These are phyloP conservation scores for Solioccasus polychromus DNA, from an alignment of 768 basidiomycete genomes.

Conservation along the genomic window DNA sequence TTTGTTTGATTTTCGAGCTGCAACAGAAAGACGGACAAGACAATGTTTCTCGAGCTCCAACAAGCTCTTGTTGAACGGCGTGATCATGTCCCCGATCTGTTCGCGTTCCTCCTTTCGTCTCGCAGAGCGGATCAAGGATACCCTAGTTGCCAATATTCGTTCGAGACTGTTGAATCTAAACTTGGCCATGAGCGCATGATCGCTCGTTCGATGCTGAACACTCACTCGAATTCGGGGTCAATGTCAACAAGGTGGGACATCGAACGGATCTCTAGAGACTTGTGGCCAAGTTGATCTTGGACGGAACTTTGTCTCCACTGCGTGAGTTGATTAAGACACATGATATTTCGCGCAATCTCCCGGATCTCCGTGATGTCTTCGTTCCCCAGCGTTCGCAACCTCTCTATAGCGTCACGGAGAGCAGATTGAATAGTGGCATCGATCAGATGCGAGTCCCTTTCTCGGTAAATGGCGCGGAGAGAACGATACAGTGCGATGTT, in stretches of 20 bases:
- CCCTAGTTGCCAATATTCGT: conserved; percentile 73
- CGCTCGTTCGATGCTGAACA: conserved; percentile 8
- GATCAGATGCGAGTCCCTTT: conserved; percentile 54
- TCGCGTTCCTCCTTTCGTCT: conserved; percentile 68
- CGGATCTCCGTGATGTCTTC: conserved; percentile 81
- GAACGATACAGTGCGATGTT: conserved; percentile 72
- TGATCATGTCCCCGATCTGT: conserved; percentile 68
- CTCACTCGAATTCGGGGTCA: conserved; percentile 66
- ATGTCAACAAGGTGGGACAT: conserved; percentile 48
- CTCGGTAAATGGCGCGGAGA: conserved; percentile 78
- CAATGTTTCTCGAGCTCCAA: conserved; percentile 64
- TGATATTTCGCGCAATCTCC: conserved; percentile 62
- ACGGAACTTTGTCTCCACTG: conserved; percentile 49
- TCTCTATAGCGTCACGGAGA: conserved; percentile 59
- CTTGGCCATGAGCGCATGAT: conserved; percentile 10
- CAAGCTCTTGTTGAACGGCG: conserved; percentile 50
- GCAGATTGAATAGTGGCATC: conserved; percentile 48
- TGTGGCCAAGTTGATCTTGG: conserved; percentile 27
- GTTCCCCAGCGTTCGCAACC: conserved; percentile 61
- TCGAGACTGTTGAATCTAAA: conserved; percentile 74
- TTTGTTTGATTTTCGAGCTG: conserved; percentile 65
- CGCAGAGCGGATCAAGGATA: conserved; percentile 74
- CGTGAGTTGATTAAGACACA: conserved; percentile 77
- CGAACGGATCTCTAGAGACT: conserved; percentile 33
- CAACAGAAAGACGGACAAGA: conserved; percentile 66